These are phyloP conservation scores for Penicillium chermesinum DNA, from an alignment of 495 filamentous ascomycete genomes.

Conservation along the genomic window DNA sequence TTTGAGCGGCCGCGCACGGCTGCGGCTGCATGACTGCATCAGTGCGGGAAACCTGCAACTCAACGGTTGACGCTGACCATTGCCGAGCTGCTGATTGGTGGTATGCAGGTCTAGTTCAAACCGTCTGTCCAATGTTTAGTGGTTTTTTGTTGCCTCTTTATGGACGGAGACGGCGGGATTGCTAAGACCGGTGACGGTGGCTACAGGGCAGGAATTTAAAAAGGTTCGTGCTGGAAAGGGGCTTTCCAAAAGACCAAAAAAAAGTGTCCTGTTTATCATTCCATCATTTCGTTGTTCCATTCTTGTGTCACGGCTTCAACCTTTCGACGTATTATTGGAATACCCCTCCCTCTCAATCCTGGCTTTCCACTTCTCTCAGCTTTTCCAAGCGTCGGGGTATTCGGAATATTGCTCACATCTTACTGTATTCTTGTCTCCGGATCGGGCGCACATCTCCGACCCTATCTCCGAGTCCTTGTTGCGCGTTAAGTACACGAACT, in stretches of 20 bases:
- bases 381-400: not conserved
- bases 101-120: not conserved
- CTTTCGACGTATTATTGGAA: no score
- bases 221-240: constrained; percentile 4
- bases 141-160: not conserved
- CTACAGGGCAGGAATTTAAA: constrained; percentile 8
- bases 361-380: no score
- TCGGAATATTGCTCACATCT: not conserved
- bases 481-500: no score
- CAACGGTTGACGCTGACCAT: constrained; percentile 16
- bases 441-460: not conserved
- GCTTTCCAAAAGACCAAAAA: no score
- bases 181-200: constrained; percentile 10
- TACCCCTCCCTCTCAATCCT: no score
- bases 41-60: not conserved
- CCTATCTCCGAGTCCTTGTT: no score
- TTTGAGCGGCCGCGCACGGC: not conserved
- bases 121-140: constrained; percentile 10
- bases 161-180: not conserved
- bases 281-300: not conserved
- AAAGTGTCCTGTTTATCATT: not conserved
- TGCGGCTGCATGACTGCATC: not conserved
- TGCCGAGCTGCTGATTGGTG: constrained; percentile 14
- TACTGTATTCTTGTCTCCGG: not conserved
- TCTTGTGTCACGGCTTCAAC: not conserved